Percentiles rank a stretch among this genome's conserved stretches.
Evolutionary conservation across 495 filamentous ascomycete genomes (phyloP).

Genomic region (Entonaema liquescens): DNA sequence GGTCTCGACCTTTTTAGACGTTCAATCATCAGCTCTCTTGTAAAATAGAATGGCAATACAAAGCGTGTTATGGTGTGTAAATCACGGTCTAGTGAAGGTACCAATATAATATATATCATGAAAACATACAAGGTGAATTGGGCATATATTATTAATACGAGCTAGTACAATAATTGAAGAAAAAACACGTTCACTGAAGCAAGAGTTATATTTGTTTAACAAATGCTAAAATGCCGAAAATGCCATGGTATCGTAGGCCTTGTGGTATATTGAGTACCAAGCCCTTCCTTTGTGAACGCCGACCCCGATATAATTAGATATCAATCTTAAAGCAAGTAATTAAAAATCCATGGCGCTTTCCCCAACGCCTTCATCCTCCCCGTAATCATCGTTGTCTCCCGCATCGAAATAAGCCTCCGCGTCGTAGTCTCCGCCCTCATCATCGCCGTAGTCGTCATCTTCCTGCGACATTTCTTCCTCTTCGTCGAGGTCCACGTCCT

Average conservation of each 20-base stretch:
- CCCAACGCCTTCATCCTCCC: conserved; percentile 56
- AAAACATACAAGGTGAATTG: background rate
- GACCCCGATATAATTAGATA: conserved; percentile 17
- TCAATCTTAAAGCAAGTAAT: background rate
- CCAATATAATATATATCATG: too few relatives aligned
- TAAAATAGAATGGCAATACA: background rate
- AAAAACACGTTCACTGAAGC: background rate
- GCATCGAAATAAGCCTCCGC: conserved; percentile 64
- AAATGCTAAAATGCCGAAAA: background rate
- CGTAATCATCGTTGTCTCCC: conserved; percentile 57
- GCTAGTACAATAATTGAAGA: background rate
- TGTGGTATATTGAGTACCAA: background rate
- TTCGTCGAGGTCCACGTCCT: conserved; percentile 48
- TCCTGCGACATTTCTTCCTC: conserved; percentile 54
- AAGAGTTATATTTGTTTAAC: background rate
- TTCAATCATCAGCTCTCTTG: background rate
- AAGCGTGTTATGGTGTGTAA: background rate
- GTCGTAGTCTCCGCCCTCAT: conserved; percentile 64
- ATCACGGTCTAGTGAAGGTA: background rate
- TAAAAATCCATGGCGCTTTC: conserved; percentile 50
- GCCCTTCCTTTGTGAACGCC: conserved; percentile 15
- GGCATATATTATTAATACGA: background rate
- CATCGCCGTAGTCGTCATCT: conserved; percentile 56
- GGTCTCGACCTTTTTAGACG: background rate
- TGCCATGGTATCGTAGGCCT: background rate